Base-by-base conservation (phyloP, 192 early-diverging fungal species). In the Backusella luteola region DNA sequence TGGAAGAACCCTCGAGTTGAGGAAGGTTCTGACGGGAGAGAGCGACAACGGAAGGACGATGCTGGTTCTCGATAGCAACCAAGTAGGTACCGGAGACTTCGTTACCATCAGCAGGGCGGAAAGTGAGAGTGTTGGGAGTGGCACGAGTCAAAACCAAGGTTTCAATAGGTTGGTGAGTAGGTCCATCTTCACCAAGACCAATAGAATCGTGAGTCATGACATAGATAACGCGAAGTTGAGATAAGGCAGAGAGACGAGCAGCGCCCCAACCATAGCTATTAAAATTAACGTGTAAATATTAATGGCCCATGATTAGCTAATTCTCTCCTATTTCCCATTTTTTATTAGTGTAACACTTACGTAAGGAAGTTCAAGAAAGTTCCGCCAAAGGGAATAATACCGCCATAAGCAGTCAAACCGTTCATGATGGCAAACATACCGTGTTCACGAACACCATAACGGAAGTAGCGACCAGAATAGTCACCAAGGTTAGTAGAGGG, bases 151-250 rank as follows among this genome's bases (percentile, higher is more conserved):
- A 86, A 53, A 96, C 93, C 73, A 98, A 79, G 12, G 97, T 98
- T 84, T 99, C 98, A 52, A 98, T 93, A 15, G 98, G 97, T 84
- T 99, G 98, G 86, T 99, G 98, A 67, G 98, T 99, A 36, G 97
- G 98, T 6, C 98, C 98, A 86, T 99, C 98, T 83, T 99, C 98
- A 77, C 98, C 98, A 38, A 96, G 90, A 78, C 96, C 98, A 74
- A 99, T 96, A 44, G 97, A 98, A 87, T 99, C 98, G 90, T 99
- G 98, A 71, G 98, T 98, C 94, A 97, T 96, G 78, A 99, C 92
- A 88, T 98, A 98, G 74, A 99, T 80, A 73, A 98, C 93, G 39
- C 93, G 96, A 76, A 94, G 91, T 38, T 93, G 88, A 70, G 94
- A 92, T 67, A 99, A 87, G 7, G 98, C 96, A 67, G 92, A 88